Conservation (phyloP, 805 yeast species). For the Priceomyces medius region DNA sequence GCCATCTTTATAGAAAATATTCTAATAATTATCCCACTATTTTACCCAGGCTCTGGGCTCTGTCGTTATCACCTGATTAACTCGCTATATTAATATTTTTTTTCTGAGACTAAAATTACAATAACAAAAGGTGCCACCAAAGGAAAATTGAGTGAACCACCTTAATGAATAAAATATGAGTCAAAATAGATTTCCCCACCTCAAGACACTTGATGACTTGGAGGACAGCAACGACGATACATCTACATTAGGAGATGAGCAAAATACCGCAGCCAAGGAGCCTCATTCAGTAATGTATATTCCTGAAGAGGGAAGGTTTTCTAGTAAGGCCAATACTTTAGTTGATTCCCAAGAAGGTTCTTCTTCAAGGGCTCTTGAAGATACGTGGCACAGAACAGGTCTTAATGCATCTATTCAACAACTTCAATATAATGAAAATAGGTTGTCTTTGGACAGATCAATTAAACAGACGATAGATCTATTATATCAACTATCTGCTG, state of each 20-base stretch:
- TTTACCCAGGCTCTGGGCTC: no score
- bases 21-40: no score
- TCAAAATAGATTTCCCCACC: slow-evolving; percentile 7
- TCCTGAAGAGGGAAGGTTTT: slow-evolving; percentile 32
- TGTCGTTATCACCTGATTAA: slow-evolving; percentile 4
- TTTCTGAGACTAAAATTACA: background rate
- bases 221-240: slow-evolving; percentile 12
- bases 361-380: slow-evolving; percentile 8
- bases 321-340: slow-evolving; percentile 26
- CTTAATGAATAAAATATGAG: slow-evolving; percentile 4
- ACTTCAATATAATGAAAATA: slow-evolving; percentile 71
- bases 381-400: slow-evolving; percentile 13
- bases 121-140: slow-evolving; percentile 8
- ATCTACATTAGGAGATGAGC: slow-evolving; percentile 13
- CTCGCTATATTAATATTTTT: background rate
- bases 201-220: slow-evolving; percentile 5
- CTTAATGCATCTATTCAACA: slow-evolving; percentile 64
- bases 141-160: background rate
- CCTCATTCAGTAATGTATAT: slow-evolving; percentile 28
- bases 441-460: slow-evolving; percentile 60
- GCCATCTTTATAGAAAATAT: no score
- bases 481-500: slow-evolving; percentile 50
- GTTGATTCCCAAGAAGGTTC: slow-evolving; percentile 29
- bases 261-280: slow-evolving; percentile 5
- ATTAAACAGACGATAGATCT: slow-evolving; percentile 54